Conservation (phyloP, 2,329 filamentous ascomycete species). For the Scedosporium apiospermum region DNA sequence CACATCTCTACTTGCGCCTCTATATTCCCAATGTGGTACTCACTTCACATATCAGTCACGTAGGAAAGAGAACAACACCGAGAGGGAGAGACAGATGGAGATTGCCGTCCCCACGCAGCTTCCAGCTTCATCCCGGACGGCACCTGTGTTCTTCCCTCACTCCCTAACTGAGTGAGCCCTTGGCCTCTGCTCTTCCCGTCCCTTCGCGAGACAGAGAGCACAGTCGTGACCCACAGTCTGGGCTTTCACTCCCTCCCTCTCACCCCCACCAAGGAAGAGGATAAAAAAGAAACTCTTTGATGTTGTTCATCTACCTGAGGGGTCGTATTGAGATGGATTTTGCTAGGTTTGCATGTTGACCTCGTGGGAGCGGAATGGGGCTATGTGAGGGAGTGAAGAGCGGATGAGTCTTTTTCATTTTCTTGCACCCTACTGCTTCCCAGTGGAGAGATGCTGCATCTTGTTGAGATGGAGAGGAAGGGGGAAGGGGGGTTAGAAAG, state of each 20-base stretch:
- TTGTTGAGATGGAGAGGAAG: background rate
- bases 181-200: background rate
- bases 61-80: too few species aligned
- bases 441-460: background rate
- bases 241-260: background rate
- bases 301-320: background rate
- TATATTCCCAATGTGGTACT: background rate
- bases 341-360: background rate
- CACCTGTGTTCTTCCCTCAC: background rate
- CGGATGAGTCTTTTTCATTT: background rate
- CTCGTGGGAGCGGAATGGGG: background rate
- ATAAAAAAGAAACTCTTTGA: background rate
- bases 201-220: background rate
- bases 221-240: background rate
- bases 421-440: background rate
- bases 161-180: background rate
- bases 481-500: background rate
- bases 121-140: background rate
- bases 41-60: background rate
- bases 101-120: background rate
- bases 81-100: background rate
- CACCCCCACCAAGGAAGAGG: background rate
- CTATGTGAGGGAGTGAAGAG: background rate
- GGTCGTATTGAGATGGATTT: background rate
- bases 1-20: background rate